Evolutionary conservation across 108 stramenopile genomes (phyloP), one percentile per base, ranked within the genome.

Genomic region (Cyclotella distinguenda): DNA sequence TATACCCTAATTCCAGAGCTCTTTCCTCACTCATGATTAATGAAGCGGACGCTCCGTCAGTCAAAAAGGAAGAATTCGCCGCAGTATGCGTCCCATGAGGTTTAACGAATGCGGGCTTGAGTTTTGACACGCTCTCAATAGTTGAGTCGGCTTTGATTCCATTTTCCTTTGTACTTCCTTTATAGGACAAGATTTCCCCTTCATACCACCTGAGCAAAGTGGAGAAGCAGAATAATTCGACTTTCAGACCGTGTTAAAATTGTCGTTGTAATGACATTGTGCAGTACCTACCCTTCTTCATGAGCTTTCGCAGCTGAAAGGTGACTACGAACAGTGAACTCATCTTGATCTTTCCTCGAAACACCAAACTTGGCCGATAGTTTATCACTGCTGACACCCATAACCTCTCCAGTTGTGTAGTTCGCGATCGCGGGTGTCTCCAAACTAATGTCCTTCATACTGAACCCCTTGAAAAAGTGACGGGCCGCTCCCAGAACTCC

Each of bases 321-420:
- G 66, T 99, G 99, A 40, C 85, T 87, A 25, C 94, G 82, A 3
- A 96, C 86, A 18, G 97, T 94, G 54, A 96, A 98, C 64, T 93
- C 86, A 62, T 99, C 99, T 79, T 97, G 97, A 6, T 98, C 98
- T 34, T 80, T 35, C 55, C 98, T 82, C 36, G 85, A 85, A 2
- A 99, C 87, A 53, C 97, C 96, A 67, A 97, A 97, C 72, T 94
- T 94, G 48, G 96, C 95, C 15, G 89, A 84, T 13, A 99, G 82
- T 22, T 94, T 89, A 83, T 99, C 97, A 53, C 82, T 86, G 45
- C 78, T 82, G 66, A 97, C 93, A 4, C 97, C 99, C 99, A 99
- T 99, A n/a, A 99, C 96, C 69, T 99, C 99, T 12, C 98, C 99
- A 3, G 98, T 98, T 6, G 96, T 96, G 67, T 95, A 99, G 77